Evolutionary conservation across 2,329 filamentous ascomycete species (phyloP).

Genomic region (Fusarium buxicola): DNA sequence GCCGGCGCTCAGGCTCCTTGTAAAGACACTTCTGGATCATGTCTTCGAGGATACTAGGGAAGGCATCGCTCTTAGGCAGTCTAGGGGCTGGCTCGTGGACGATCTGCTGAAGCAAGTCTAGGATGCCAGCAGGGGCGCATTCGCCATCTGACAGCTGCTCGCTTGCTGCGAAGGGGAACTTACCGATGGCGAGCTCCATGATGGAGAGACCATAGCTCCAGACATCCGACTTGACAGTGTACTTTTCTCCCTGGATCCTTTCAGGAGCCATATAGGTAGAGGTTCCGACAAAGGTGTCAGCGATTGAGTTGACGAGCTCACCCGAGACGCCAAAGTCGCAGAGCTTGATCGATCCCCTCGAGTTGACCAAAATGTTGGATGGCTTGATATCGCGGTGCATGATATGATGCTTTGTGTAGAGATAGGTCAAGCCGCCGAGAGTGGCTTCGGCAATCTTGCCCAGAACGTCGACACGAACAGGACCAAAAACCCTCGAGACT

Average conservation of each 20-base stretch:
- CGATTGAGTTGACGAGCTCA: conserved; percentile 96
- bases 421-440: conserved; percentile 90
- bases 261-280: conserved; percentile 99
- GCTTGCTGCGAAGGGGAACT: conserved; percentile 90
- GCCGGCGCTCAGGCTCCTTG: conserved; percentile 88
- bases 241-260: conserved; percentile 95
- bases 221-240: conserved; percentile 98
- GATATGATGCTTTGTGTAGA: conserved; percentile 95
- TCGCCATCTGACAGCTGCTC: conserved; percentile 78
- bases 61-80: conserved; percentile 96
- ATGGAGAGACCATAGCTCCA: conserved; percentile 97
- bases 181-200: conserved; percentile 97
- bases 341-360: conserved; percentile 92
- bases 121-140: conserved; percentile 89
- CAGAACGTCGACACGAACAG: conserved; percentile 93
- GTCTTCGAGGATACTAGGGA: conserved; percentile 93
- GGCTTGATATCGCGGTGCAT: conserved; percentile 99
- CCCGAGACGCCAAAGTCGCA: conserved; percentile 99
- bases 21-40: conserved; percentile 96
- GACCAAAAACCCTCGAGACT: conserved; percentile 94
- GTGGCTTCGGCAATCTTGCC: conserved; percentile 98
- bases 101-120: conserved; percentile 96
- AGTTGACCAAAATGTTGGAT: conserved; percentile 97
- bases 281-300: conserved; percentile 97
- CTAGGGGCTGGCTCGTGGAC: conserved; percentile 95